Percentiles rank a stretch among this genome's conserved stretches.
Conservation (phyloP, 1,284 basidiomycete genomes). For the Trichosporon inkin region DNA sequence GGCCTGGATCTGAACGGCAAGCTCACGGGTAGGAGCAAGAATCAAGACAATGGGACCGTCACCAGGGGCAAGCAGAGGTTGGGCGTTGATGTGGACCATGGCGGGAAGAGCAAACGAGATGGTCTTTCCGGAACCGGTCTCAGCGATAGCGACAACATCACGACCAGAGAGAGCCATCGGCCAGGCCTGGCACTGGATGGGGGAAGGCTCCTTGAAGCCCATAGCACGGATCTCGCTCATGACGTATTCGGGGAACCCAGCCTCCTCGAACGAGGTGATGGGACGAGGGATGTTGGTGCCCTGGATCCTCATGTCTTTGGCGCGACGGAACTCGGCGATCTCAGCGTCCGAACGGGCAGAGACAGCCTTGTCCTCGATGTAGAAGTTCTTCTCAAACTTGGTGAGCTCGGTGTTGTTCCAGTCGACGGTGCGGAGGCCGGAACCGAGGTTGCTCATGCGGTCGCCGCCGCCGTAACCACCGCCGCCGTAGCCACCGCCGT, state of each 20-base stretch:
- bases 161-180: constrained; percentile 92
- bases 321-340: constrained; percentile 76
- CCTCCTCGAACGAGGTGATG: constrained; percentile 87
- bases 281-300: constrained; percentile 85
- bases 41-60: constrained; percentile 97
- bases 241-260: constrained; percentile 93
- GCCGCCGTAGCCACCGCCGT: constrained; percentile 45
- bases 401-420: constrained; percentile 69
- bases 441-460: constrained; percentile 78
- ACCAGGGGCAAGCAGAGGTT: constrained; percentile 86
- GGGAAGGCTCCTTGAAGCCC: constrained; percentile 82
- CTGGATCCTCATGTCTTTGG: constrained; percentile 89
- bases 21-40: constrained; percentile 93
- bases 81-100: constrained; percentile 99
- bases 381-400: constrained; percentile 81
- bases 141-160: constrained; percentile 93
- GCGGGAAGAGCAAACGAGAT: constrained; percentile 97
- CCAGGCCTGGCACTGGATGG: constrained; percentile 98
- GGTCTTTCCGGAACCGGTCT: constrained; percentile 95
- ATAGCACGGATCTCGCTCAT: constrained; percentile 88
- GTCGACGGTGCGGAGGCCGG: constrained; percentile 76
- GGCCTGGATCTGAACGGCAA: constrained; percentile 97
- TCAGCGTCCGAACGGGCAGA: constrained; percentile 74
- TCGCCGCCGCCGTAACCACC: constrained; percentile 63
- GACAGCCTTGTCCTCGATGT: constrained; percentile 86